Evolutionary conservation across 1,284 basidiomycete species (phyloP).

Genomic region (Cystobasidium sp.): DNA sequence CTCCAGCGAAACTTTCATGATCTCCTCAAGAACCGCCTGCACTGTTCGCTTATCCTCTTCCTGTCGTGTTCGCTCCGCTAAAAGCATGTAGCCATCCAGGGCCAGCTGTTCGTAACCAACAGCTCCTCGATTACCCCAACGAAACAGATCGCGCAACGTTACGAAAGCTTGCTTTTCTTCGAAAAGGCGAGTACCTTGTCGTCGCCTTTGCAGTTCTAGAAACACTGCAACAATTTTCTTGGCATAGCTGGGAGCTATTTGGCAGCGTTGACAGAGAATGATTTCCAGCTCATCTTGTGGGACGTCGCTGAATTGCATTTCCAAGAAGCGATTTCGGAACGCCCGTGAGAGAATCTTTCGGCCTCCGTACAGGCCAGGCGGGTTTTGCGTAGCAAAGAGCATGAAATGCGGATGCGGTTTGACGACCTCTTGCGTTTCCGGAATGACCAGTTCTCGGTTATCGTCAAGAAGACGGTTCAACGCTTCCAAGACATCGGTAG

Average conservation of each 20-base stretch:
- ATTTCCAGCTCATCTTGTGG: conserved; percentile 91
- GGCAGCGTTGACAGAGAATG: conserved; percentile 85
- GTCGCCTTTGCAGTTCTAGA: conserved; percentile 86
- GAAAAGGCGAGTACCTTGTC: conserved; percentile 89
- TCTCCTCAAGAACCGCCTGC: conserved; percentile 86
- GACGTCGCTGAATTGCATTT: conserved; percentile 97
- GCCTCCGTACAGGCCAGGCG: conserved; percentile 95
- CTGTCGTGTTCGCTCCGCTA: conserved; percentile 86
- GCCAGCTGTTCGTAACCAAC: conserved; percentile 90
- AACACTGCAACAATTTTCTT: conserved; percentile 91
- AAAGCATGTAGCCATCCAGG: conserved; percentile 95
- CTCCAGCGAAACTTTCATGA: conserved; percentile 87
- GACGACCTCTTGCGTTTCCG: conserved; percentile 94
- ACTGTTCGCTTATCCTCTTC: conserved; percentile 86
- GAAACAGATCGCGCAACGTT: conserved; percentile 93
- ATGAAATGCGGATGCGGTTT: conserved; percentile 95
- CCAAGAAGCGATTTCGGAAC: conserved; percentile 97
- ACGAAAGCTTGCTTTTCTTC: conserved; percentile 97
- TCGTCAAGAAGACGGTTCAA: conserved; percentile 96
- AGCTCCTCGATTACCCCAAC: conserved; percentile 87
- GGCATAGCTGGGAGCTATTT: conserved; percentile 89
- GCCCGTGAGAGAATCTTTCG: conserved; percentile 94
- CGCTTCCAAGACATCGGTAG: conserved; percentile 96
- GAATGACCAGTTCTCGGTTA: conserved; percentile 93
- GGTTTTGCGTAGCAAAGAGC: conserved; percentile 98